These are phyloP conservation scores for Entomortierella lignicola DNA, from an alignment of 192 early-diverging fungal genomes.

Conservation along the genomic window DNA sequence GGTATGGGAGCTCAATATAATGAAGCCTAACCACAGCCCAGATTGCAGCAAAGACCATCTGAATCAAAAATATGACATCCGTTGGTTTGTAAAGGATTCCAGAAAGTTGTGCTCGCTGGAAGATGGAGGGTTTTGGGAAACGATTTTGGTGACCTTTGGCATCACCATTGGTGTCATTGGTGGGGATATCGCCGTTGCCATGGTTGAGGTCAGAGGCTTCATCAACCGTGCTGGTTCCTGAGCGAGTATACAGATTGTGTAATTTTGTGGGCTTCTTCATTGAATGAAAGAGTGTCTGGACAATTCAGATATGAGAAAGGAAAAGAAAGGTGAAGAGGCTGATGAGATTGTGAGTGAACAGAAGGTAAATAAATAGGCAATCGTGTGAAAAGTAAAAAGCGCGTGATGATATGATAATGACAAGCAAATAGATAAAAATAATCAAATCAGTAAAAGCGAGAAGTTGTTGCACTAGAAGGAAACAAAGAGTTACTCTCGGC, in stretches of 20 bases:
- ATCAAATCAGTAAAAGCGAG: no score
- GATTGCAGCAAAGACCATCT: neutral
- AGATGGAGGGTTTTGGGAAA: slow-evolving; percentile 22
- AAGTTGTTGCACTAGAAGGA: no score
- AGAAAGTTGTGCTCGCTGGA: slow-evolving; percentile 15
- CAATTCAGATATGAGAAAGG: no score
- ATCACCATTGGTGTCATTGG: neutral
- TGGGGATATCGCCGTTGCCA: neutral
- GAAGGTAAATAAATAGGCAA: no score
- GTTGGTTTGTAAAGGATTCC: slow-evolving; percentile 24
- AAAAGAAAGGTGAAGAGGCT: no score
- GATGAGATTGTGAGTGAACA: no score
- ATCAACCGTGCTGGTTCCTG: slow-evolving; percentile 1
- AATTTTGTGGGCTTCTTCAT: slow-evolving; percentile 2
- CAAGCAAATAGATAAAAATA: no score
- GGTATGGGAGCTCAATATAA: slow-evolving; percentile 27
- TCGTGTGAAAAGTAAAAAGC: no score
- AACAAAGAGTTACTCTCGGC: no score
- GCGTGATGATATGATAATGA: no score
- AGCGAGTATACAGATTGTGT: slow-evolving; percentile 6
- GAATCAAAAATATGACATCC: slow-evolving; percentile 14
- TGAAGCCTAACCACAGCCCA: slow-evolving; percentile 27
- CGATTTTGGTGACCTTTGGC: neutral
- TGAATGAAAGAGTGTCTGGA: neutral
- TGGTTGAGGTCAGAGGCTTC: neutral